Base-by-base conservation (phyloP, 2,329 filamentous ascomycete species). In the Aspergillus melleus region DNA sequence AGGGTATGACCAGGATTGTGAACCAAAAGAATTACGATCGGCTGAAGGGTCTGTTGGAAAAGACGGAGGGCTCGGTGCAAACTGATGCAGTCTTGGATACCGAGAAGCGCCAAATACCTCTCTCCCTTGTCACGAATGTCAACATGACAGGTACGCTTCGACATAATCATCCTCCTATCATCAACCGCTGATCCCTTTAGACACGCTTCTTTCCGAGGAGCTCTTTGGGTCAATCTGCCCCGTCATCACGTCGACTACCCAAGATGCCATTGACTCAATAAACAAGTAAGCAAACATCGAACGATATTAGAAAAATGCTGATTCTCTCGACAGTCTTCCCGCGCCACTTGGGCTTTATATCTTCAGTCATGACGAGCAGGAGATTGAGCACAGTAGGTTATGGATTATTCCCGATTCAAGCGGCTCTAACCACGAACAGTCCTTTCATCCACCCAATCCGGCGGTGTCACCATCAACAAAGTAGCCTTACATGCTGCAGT, bases 381-480 rank as follows among this genome's bases (percentile, higher is more conserved):
- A 80, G 58, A 75, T 76, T 51, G 64, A 73, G 16, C 68, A 70
- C 14, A 44, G 51, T 54, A 32, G 20, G 32, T 24, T 24, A 14
- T 22, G 26, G 4, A 20, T 32, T 3, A 20, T 11, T 24, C 22
- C 19, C 32, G 9, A 54, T 47, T 24, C 30, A 9, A 22, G 16
- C 16, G 11, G 4, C 10, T 16, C 49, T 68, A 47, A 57, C 16
- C 71, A 79, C 29, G 61, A 11, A 1, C 78, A 62, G 68, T 44
- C 70, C 70, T 59, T 76, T 79, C 52, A 16, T 60, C 58, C 47
- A 78, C 75, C n/a, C 66, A 65, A 16, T 83, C 81, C 5, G 82
- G 82, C 6, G 81, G 81, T 19, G 81, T 83, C 55, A 82, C 80
- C 12, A 71, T 83, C 68, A 84, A 84, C 66, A 81, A 83, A 64